Conservation (phyloP, 169 alveolate species). For the Eimeria nieschulzi region DNA sequence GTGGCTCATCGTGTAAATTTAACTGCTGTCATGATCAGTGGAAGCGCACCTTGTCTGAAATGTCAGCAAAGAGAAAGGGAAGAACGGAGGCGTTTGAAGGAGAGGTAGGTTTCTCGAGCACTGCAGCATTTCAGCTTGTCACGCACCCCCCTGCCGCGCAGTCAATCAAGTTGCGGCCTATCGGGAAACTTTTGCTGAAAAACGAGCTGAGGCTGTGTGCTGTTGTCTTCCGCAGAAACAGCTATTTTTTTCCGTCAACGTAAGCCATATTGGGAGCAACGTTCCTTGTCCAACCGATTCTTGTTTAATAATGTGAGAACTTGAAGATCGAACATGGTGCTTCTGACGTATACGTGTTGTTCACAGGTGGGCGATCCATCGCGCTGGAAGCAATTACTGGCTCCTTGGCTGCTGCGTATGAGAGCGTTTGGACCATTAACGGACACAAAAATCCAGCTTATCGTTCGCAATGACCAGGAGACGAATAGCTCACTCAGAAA, state of each 20-base stretch:
- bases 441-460: constrained; percentile 55
- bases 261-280: background rate
- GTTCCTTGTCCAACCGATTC: background rate
- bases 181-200: background rate
- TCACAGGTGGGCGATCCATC: constrained; percentile 45
- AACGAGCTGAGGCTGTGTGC: background rate
- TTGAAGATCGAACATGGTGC: too few relatives aligned
- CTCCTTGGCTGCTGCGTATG: constrained; percentile 55
- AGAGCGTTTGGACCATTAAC: constrained; percentile 31
- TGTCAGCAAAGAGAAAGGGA: constrained; percentile 19
- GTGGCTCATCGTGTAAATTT: too few relatives aligned
- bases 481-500: background rate
- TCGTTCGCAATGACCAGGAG: constrained; percentile 46
- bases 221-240: constrained; percentile 28
- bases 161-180: too few relatives aligned
- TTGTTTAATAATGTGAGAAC: background rate
- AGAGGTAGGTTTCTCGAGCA: constrained; percentile 14
- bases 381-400: constrained; percentile 31
- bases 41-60: constrained; percentile 35
- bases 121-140: too few relatives aligned
- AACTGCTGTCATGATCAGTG: constrained; percentile 1
- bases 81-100: constrained; percentile 25
- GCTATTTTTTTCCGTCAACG: constrained; percentile 52
- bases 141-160: too few relatives aligned
- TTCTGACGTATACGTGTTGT: too few relatives aligned